Base-by-base conservation (phyloP, 140 eudicot genomes). In the Ambrosia hybrid region DNA sequence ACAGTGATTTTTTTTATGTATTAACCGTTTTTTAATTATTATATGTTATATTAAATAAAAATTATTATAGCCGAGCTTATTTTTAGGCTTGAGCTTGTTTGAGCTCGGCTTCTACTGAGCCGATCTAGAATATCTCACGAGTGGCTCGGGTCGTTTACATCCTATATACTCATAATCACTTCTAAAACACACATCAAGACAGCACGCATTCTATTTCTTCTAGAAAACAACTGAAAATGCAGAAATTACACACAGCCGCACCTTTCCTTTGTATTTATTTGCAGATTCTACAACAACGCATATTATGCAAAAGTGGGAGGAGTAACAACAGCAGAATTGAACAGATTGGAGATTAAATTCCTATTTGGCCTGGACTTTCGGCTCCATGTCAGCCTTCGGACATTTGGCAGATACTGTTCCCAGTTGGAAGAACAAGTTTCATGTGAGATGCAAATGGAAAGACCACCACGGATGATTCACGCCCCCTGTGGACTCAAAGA, bases 251-350 rank as follows among this genome's bases (percentile, higher is more conserved):
- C 17, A 14, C n/a, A 15, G 6, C 8, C 1, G 30, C 41, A 43
- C 34, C 21, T 12, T 10, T 33, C 37, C 0, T 13, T 7, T 9
- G 21, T 63, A 37, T 61, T 0, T 33, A 9, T 76, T 43, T 76
- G 41, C 89, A 92, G 98, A 74, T 85, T 83, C 73, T 92, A 74
- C 82, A 87, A 87, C 63, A 92, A 92, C 11, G 96, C 95, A 15
- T 89, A 92, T 70, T 92, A 85, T 65, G 98, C 98, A 2, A 87
- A 85, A 86, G 95, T 92, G 15, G 98, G 98, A 72, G 98, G 98
- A 51, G 84, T 92, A 57, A 89, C 89, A 73, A 89, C 87, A 0
- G 49, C 79, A 0, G 98, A 92, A 74, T 33, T 92, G 68, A 92
- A 92, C 87, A 85, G 84, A 76, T 33, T 92, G 80, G 98, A 92